Evolutionary conservation across 345 rosid species (phyloP).

Genomic region (Citrus sp.): DNA sequence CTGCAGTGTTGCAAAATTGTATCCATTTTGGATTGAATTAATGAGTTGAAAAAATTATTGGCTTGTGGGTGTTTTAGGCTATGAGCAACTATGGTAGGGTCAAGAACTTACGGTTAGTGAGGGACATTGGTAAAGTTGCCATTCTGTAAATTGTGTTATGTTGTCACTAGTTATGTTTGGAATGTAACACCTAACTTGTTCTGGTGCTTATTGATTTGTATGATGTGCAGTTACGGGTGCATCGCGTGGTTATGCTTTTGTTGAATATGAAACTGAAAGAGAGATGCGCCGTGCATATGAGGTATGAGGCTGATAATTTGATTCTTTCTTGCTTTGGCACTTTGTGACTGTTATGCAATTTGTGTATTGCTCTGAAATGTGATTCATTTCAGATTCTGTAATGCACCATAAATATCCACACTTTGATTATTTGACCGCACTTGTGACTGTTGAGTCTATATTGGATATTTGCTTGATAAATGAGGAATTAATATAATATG

Average conservation of each 20-base stretch:
- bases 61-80: conserved; percentile 36
- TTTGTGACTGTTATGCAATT: neutral
- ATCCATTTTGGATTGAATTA: neutral
- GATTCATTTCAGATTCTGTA: neutral
- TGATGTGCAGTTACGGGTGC: conserved; percentile 75
- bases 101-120: conserved; percentile 82
- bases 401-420: neutral
- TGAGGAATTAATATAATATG: neutral
- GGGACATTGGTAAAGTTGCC: conserved; percentile 67
- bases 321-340: neutral
- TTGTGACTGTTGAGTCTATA: neutral
- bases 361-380: neutral
- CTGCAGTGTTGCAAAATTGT: too few species aligned
- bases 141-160: neutral
- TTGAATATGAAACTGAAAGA: conserved; percentile 77
- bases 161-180: neutral
- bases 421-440: neutral
- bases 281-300: conserved; percentile 83
- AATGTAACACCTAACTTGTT: neutral
- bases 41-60: neutral
- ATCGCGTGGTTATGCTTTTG: conserved; percentile 84
- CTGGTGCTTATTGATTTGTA: neutral
- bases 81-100: conserved; percentile 84
- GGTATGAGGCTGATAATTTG: conserved; percentile 35
- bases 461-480: neutral